Conservation (phyloP, 768 basidiomycete species). For the Rossbeevera mucosa region DNA sequence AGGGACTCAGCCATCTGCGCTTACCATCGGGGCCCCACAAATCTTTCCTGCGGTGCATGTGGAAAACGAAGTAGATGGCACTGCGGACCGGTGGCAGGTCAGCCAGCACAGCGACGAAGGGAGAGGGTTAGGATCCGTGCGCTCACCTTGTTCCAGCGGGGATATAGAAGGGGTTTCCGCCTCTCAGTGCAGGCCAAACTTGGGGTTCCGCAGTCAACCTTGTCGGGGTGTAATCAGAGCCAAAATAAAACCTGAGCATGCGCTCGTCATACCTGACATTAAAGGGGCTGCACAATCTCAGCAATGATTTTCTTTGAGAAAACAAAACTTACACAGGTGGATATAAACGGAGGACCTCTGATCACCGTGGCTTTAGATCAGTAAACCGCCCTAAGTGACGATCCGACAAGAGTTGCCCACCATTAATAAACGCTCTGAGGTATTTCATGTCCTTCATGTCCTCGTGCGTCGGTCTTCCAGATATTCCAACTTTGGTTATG, state of each 20-base stretch:
- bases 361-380: slow-evolving; percentile 3
- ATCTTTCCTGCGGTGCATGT: slow-evolving; percentile 60
- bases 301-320: slow-evolving; percentile 3
- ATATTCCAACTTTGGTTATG: slow-evolving; percentile 22
- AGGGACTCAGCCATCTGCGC: neutral
- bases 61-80: slow-evolving; percentile 41
- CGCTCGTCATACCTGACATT: too few relatives aligned
- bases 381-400: neutral
- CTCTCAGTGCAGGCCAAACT: slow-evolving; percentile 18
- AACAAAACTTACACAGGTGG: slow-evolving; percentile 29
- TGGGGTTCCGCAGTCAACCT: slow-evolving; percentile 16
- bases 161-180: slow-evolving; percentile 49
- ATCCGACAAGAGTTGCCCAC: slow-evolving; percentile 14
- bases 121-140: slow-evolving; percentile 4
- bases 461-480: slow-evolving; percentile 27
- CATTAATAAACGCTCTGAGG: slow-evolving; percentile 36
- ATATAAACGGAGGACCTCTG: slow-evolving; percentile 30
- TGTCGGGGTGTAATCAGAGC: too few relatives aligned
- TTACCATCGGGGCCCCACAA: slow-evolving; percentile 68
- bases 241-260: too few relatives aligned
- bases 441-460: slow-evolving; percentile 38
- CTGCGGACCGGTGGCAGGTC: slow-evolving; percentile 12
- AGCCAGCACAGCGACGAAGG: neutral
- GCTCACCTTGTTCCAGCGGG: slow-evolving; percentile 35
- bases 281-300: slow-evolving; percentile 16